Conservation (phyloP, 2,329 filamentous ascomycete species). For the Neurospora sp. region DNA sequence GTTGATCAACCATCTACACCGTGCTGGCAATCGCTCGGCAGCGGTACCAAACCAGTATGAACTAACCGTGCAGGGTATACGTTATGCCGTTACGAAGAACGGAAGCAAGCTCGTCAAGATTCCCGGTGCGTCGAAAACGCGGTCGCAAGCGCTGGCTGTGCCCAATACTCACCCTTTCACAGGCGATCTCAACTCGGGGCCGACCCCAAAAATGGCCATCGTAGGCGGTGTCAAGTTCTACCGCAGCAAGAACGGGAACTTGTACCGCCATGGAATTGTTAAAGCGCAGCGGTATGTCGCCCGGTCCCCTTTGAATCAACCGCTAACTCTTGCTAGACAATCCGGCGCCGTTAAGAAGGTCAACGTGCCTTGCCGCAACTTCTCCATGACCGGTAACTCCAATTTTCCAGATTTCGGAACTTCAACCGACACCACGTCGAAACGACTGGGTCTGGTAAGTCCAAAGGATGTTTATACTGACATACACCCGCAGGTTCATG, state of each 20-base stretch:
- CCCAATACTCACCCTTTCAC: constrained; percentile 19
- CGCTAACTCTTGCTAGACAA: constrained; percentile 34
- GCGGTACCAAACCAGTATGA: constrained; percentile 35
- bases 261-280: constrained; percentile 67
- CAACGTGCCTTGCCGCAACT: constrained; percentile 62
- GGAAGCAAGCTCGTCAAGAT: constrained; percentile 75
- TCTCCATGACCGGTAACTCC: constrained; percentile 58
- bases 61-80: constrained; percentile 59
- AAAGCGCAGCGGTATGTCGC: constrained; percentile 62
- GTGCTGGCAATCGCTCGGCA: constrained; percentile 19
- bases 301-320: constrained; percentile 13
- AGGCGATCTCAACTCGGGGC: constrained; percentile 50
- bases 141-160: constrained; percentile 18
- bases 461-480: constrained; percentile 18
- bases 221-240: constrained; percentile 75
- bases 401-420: constrained; percentile 26
- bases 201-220: constrained; percentile 63
- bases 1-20: constrained; percentile 37
- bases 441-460: constrained; percentile 28
- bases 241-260: constrained; percentile 78
- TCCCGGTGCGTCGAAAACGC: constrained; percentile 45
- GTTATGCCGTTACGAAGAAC: constrained; percentile 62
- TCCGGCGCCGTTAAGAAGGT: constrained; percentile 54
- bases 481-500: constrained; percentile 60
- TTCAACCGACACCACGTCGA: constrained; percentile 21